Conservation (phyloP, 2,329 filamentous ascomycete genomes). For the Pseudophaeomoniella oleicola region DNA sequence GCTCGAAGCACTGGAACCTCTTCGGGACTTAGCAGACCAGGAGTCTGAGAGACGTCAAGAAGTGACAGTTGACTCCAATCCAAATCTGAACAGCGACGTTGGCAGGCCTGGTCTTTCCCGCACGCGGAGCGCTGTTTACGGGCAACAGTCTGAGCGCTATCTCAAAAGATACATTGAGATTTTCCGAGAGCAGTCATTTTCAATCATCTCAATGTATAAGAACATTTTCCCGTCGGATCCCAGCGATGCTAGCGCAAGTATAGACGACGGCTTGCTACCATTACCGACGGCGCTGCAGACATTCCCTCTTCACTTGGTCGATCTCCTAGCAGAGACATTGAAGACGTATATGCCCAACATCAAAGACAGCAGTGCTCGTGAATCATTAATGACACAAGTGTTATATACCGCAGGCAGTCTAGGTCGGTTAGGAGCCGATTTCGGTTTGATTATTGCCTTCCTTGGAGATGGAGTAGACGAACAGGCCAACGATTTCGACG, state of each 20-base stretch:
- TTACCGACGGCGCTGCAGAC: slow-evolving; percentile 66
- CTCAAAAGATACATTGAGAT: slow-evolving; percentile 94
- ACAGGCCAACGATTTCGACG: slow-evolving; percentile 50
- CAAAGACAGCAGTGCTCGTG: slow-evolving; percentile 61
- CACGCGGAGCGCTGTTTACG: slow-evolving; percentile 23
- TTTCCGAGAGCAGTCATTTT: slow-evolving; percentile 93
- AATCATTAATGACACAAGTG: slow-evolving; percentile 83
- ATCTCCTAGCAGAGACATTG: slow-evolving; percentile 65
- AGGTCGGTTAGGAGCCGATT: slow-evolving; percentile 80
- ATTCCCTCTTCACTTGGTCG: slow-evolving; percentile 71
- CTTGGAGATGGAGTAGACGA: slow-evolving; percentile 51
- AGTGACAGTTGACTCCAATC: slow-evolving; percentile 6
- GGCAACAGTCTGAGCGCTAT: slow-evolving; percentile 87
- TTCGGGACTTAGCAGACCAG: slow-evolving; percentile 80
- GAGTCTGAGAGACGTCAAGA: slow-evolving; percentile 42
- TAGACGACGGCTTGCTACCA: slow-evolving; percentile 21
- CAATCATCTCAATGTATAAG: slow-evolving; percentile 85
- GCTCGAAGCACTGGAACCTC: slow-evolving; percentile 67
- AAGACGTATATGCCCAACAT: slow-evolving; percentile 67
- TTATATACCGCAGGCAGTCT: slow-evolving; percentile 87
- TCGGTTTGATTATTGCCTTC: slow-evolving; percentile 69
- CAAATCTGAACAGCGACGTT: not conserved
- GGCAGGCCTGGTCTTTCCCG: not conserved
- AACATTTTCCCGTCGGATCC: slow-evolving; percentile 53
- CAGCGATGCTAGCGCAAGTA: slow-evolving; percentile 2